Evolutionary conservation across 169 alveolate genomes (phyloP), one percentile per base, ranked within the genome.

Genomic region (Plasmodium cynomolgi): DNA sequence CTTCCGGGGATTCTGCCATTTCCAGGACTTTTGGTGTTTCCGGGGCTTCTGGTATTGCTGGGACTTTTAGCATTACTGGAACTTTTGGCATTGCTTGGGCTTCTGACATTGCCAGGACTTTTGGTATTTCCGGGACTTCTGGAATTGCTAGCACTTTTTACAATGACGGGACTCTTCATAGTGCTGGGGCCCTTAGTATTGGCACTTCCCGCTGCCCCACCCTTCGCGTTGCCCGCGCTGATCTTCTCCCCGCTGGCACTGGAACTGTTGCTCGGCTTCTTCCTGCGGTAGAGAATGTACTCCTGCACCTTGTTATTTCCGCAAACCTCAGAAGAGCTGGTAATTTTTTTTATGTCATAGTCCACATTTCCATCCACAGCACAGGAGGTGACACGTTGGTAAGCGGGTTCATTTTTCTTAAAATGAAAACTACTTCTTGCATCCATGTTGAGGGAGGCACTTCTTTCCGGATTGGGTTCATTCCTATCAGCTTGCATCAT

Each of bases 281-380:
- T 83, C 41, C 91, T 79, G 26, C 95, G 37, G 58, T 83, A 91
- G 56, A 91, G 33, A 26, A 82, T 91, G 29, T 86, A 86, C 72
- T 86, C 93, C 41, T 86, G 93, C 1, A 86, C 93, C 20, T 86
- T 86, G 81, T 86, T 86, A 54, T 80, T 58, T 7, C 93, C 93
- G 17, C 86, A 29, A 6, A 17, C 44, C 20, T 86, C 93, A 1
- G 93, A 86, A 0, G 73, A 47, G 39, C 33, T 86, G 15, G 93
- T 86, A 33, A 86, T 86, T 77, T 86, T 86, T 37, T 86, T 86
- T 15, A 86, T 86, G 37, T 86, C 93, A 56, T 86, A 86, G 29
- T 86, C 93, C n/a, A 75, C 93, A 11, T 37, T 54, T 4, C 68
- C 83, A 3, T 75, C 85, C 44, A n/a, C 73, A 71, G 33, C 23